A percentile compares a stretch with the other conserved stretches of the same genome.
phyloP scores from a whole-genome alignment of 1,139 yeast genomes.

The Trichomonascaceae sp. region DNA sequence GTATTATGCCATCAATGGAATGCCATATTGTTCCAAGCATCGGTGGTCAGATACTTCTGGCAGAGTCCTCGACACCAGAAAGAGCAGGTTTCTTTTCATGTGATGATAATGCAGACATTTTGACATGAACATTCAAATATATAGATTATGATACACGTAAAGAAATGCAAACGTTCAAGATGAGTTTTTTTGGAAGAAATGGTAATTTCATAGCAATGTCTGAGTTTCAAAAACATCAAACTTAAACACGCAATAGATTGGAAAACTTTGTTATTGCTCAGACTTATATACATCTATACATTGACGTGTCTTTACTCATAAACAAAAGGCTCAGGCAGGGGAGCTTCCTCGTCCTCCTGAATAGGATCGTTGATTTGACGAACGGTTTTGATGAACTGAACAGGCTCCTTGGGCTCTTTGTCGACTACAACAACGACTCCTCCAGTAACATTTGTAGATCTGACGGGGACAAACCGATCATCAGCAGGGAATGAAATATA shows the following conservation, averaged over 20 bases:
- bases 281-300: neutral
- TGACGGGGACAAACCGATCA: conserved; percentile 76
- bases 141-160: neutral
- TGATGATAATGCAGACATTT: conserved; percentile 8
- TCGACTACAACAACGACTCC: conserved; percentile 82
- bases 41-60: conserved; percentile 11
- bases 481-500: conserved; percentile 72
- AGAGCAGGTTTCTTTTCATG: conserved; percentile 30
- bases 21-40: conserved; percentile 31
- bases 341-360: conserved; percentile 55
- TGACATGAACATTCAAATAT: neutral
- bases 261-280: neutral
- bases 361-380: conserved; percentile 57
- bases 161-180: neutral
- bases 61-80: conserved; percentile 28
- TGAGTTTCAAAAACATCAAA: neutral
- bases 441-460: conserved; percentile 68
- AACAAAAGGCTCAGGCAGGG: conserved; percentile 76
- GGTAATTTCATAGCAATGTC: neutral
- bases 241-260: neutral
- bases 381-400: conserved; percentile 71
- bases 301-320: conserved; percentile 3
- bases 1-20: conserved; percentile 28
- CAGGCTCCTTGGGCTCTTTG: conserved; percentile 57
- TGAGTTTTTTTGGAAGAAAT: neutral